Conservation (phyloP, 2,329 filamentous ascomycete species). For the Fusarium temperatum region DNA sequence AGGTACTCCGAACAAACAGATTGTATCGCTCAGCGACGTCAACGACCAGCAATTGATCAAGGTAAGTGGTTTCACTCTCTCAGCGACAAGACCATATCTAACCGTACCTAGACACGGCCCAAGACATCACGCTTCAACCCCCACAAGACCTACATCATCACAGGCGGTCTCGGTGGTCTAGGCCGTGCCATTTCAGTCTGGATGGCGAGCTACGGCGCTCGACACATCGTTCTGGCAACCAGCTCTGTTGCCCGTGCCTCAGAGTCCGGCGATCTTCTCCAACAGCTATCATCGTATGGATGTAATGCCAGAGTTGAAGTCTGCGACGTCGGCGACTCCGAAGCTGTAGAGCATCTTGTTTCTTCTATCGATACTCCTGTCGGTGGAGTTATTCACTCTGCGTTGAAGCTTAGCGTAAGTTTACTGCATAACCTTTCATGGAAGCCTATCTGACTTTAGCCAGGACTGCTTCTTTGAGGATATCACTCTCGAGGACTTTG, state of each 20-base stretch:
- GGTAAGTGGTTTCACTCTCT: neutral
- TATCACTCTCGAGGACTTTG: slow-evolving; percentile 33
- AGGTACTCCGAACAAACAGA: slow-evolving; percentile 15
- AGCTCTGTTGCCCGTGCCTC: slow-evolving; percentile 28
- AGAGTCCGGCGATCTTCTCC: slow-evolving; percentile 27
- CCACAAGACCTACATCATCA: slow-evolving; percentile 38
- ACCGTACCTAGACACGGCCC: slow-evolving; percentile 22
- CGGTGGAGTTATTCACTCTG: slow-evolving; percentile 37
- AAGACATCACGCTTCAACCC: slow-evolving; percentile 26
- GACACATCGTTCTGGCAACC: slow-evolving; percentile 31
- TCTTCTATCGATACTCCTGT: slow-evolving; percentile 23
- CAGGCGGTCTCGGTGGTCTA: slow-evolving; percentile 36
- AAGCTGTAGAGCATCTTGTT: slow-evolving; percentile 26
- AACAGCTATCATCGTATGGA: slow-evolving; percentile 36
- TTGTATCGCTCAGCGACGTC: slow-evolving; percentile 11
- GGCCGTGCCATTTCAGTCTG: slow-evolving; percentile 37
- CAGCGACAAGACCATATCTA: neutral
- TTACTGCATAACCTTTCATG: neutral
- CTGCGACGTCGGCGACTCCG: slow-evolving; percentile 31
- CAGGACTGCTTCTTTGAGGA: slow-evolving; percentile 37
- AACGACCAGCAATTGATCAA: slow-evolving; percentile 22
- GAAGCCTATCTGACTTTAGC: slow-evolving; percentile 1
- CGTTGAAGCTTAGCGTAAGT: slow-evolving; percentile 37
- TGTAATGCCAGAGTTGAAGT: slow-evolving; percentile 36
- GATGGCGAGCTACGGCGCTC: slow-evolving; percentile 40